phyloP scores from a whole-genome alignment of 1,139 yeast species.

The Chernovozyma aurita region DNA sequence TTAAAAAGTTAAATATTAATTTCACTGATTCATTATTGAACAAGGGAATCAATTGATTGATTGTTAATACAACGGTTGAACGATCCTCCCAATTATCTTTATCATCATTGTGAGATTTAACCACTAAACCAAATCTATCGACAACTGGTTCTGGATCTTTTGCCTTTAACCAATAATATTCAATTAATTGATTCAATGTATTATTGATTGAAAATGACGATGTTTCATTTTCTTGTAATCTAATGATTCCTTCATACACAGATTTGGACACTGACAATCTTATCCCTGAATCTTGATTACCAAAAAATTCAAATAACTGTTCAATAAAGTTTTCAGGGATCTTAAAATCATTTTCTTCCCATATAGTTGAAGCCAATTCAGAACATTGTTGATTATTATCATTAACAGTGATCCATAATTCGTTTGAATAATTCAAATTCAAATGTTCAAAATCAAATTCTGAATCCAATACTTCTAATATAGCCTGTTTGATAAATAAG shows the following conservation, averaged over 20 bases:
- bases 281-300: conserved; percentile 54
- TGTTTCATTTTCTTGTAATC: conserved; percentile 16
- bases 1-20: conserved; percentile 58
- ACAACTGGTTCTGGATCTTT: conserved; percentile 73
- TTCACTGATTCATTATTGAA: conserved; percentile 28
- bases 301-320: conserved; percentile 48
- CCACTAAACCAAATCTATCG: conserved; percentile 76
- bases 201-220: conserved; percentile 15
- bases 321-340: conserved; percentile 41
- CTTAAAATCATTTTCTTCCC: conserved; percentile 69
- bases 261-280: conserved; percentile 66
- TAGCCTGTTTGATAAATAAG: conserved; percentile 67
- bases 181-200: conserved; percentile 43
- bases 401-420: conserved; percentile 74
- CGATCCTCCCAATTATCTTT: conserved; percentile 82
- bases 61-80: conserved; percentile 70
- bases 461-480: conserved; percentile 79
- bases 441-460: conserved; percentile 71
- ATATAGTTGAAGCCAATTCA: conserved; percentile 71
- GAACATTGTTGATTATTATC: conserved; percentile 65
- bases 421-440: conserved; percentile 51
- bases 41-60: conserved; percentile 54
- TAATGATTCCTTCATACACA: conserved; percentile 45
- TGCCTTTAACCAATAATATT: conserved; percentile 53
- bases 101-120: conserved; percentile 55